Conservation (phyloP, 2,329 filamentous ascomycete genomes). For the Paracoccidioides lutzii region DNA sequence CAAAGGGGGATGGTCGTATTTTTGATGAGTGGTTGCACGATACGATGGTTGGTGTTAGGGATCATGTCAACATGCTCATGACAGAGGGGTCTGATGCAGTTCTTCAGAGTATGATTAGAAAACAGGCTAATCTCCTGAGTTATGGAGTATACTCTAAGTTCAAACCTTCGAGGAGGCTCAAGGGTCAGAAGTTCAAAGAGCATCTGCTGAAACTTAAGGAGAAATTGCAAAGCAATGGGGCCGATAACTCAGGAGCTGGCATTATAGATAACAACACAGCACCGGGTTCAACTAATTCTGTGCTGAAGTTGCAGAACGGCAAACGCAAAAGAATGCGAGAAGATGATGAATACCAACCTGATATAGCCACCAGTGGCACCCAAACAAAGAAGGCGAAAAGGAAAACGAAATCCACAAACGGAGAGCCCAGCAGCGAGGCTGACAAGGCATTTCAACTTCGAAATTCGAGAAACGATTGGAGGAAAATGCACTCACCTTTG, state of each 20-base stretch:
- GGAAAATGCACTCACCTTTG: slow-evolving; percentile 23
- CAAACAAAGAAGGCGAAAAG: background rate
- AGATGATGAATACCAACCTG: slow-evolving; percentile 7
- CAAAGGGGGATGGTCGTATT: slow-evolving; percentile 31
- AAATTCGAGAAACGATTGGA: slow-evolving; percentile 15
- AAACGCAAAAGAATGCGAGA: slow-evolving; percentile 13
- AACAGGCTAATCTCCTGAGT: slow-evolving; percentile 23
- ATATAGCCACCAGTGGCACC: background rate
- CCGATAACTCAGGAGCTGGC: background rate
- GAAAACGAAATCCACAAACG: background rate
- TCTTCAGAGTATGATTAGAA: slow-evolving; percentile 17
- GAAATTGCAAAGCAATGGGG: slow-evolving; percentile 1
- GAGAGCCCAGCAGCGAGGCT: slow-evolving; percentile 1
- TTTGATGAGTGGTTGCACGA: slow-evolving; percentile 43
- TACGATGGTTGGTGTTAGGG: slow-evolving; percentile 29
- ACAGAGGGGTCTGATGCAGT: slow-evolving; percentile 21
- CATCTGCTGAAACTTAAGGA: slow-evolving; percentile 11
- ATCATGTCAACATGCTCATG: slow-evolving; percentile 29
- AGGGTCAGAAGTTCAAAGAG: slow-evolving; percentile 17
- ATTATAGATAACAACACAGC: background rate
- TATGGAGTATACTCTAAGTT: slow-evolving; percentile 27
- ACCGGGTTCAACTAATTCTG: background rate
- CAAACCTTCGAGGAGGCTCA: slow-evolving; percentile 22
- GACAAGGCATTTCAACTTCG: slow-evolving; percentile 17
- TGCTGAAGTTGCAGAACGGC: slow-evolving; percentile 3